Evolutionary conservation across 352 stramenopile species (phyloP).

Genomic region (Plasmopara muralis): DNA sequence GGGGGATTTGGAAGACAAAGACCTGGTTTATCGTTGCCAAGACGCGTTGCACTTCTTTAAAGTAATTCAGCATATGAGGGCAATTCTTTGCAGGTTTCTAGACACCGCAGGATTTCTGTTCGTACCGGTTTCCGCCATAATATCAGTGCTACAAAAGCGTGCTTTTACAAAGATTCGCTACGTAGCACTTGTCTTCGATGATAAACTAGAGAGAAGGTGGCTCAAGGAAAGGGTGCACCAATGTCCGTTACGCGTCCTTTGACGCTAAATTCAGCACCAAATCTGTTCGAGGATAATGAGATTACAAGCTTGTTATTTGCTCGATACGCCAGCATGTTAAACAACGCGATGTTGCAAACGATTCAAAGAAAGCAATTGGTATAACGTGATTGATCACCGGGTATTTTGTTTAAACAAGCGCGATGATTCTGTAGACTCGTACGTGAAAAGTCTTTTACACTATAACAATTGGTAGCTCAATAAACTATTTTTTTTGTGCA

Average conservation of each 20-base stretch:
- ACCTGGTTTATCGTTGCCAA: conserved; percentile 61
- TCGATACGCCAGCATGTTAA: no score
- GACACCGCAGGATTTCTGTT: neutral
- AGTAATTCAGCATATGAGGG: neutral
- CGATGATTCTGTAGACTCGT: no score
- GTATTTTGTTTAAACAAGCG: no score
- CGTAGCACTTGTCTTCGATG: neutral
- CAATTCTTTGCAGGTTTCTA: neutral
- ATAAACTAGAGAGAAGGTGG: neutral
- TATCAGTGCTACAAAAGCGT: neutral
- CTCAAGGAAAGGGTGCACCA: neutral
- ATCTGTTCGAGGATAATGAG: no score
- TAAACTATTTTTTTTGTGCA: no score
- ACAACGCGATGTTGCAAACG: no score
- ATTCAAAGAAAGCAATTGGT: no score
- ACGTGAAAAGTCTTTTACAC: no score
- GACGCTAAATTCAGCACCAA: conserved; percentile 2
- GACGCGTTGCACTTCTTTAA: conserved; percentile 44
- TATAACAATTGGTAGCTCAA: no score
- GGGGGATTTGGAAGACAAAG: conserved; percentile 67
- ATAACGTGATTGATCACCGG: no score
- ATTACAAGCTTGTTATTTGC: no score
- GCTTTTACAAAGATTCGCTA: neutral
- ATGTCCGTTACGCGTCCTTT: conserved; percentile 14
- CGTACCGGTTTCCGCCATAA: conserved; percentile 24